Base-by-base conservation (phyloP, 768 basidiomycete species). In the Cystofilobasidium ferigula region DNA sequence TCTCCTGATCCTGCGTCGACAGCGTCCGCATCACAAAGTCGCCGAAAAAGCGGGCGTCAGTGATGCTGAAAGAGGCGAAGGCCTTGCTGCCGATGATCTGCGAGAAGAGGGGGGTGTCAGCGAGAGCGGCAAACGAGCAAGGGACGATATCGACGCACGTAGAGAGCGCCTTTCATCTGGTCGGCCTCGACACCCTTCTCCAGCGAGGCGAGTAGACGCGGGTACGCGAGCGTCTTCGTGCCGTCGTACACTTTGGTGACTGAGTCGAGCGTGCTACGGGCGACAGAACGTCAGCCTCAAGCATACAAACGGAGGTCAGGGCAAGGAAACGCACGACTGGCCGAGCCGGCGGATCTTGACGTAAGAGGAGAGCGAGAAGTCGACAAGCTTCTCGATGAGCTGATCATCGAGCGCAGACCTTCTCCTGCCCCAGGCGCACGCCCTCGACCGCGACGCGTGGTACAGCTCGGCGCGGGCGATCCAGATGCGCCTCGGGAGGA, bases 91-190 rank as follows among this genome's bases (percentile, higher is more conserved):
- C 20, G 57, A 22, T 16, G 43, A 60, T 30, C 45, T 42, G 22
- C 8, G 42, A 40, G 42, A 18, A 26, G 26, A 1, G 14, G 43
- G 16, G 35, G 7, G 22, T 34, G 7, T 28, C 14, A 60, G 22
- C 8, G 16, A 54, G 20, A 53, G 34, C 38, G 20, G 43, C 28
- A 62, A 63, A 36, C n/a, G 64, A 71, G 74, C 71, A 70, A 76
- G 86, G 85, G 69, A 89, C 84, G 6, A n/a, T n/a, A n/a, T n/a
- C n/a, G 79, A 78, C 81, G 79, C 24, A 86, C 84, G 75, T 87
- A 86, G 24, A 91, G 76, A 3, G 88, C 87, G 13, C 91, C 91
- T 77, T 95, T 93, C 85, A 91, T 88, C n/a, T 86, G 81, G 73
- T 90, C 88, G 70, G 88, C 88, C 43, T 92, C 89, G 24, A 81